phyloP scores from a whole-genome alignment of 2,329 filamentous ascomycete species.

The Talaromyces sp. region DNA sequence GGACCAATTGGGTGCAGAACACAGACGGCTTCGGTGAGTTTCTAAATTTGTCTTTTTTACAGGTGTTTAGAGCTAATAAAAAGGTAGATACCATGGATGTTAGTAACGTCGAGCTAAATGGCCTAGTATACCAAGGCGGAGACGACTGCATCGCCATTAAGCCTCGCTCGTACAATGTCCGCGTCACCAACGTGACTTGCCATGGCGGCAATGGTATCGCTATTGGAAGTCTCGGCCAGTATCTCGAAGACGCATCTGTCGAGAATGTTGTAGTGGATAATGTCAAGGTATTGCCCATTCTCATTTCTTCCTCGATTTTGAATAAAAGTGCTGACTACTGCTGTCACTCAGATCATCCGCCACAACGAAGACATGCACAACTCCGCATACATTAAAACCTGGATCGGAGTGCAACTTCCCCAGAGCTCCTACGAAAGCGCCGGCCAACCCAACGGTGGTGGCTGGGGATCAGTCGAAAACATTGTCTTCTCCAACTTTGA shows the following conservation, averaged over 20 bases:
- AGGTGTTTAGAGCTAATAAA: background rate
- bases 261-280: slow-evolving; percentile 45
- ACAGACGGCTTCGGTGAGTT: slow-evolving; percentile 48
- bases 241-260: slow-evolving; percentile 50
- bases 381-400: slow-evolving; percentile 53
- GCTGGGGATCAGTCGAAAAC: slow-evolving; percentile 50
- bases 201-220: slow-evolving; percentile 50
- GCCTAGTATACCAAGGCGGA: slow-evolving; percentile 52
- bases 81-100: slow-evolving; percentile 50
- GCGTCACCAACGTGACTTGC: slow-evolving; percentile 50
- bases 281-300: slow-evolving; percentile 23
- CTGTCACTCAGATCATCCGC: slow-evolving; percentile 29
- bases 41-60: background rate
- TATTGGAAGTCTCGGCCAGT: slow-evolving; percentile 51
- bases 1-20: slow-evolving; percentile 53
- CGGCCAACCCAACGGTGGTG: slow-evolving; percentile 45
- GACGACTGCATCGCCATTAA: slow-evolving; percentile 60
- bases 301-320: background rate
- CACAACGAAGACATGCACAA: slow-evolving; percentile 46
- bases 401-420: slow-evolving; percentile 45
- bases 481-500: slow-evolving; percentile 49
- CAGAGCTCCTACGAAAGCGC: slow-evolving; percentile 47
- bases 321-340: background rate
- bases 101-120: slow-evolving; percentile 44
- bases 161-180: slow-evolving; percentile 56